Base-by-base conservation (phyloP, 306 rosid genomes). In the Prinsepia uniflora region DNA sequence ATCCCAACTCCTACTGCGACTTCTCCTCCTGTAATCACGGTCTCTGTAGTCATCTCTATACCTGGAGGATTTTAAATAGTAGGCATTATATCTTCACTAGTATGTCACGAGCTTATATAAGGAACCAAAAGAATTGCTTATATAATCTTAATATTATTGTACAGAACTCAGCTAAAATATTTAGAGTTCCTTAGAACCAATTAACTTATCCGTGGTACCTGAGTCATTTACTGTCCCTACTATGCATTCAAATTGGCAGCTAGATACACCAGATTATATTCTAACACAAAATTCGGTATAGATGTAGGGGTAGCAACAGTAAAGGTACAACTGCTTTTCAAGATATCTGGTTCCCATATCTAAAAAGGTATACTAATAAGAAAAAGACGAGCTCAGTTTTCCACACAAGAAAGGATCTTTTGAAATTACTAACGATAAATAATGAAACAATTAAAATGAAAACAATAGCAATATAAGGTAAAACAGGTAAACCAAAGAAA, bases 1-100 rank as follows among this genome's bases (percentile, higher is more conserved):
- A 39, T 89, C 98, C 68, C 69, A 70, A 74, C 96, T 89, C 79
- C 92, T 79, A 81, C 96, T 92, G 67, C 86, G 91, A 65, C 90
- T 87, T 82, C 90, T 84, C 81, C 72, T 89, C 81, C 76, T 83
- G 57, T 84, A 76, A 72, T 85, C 88, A 63, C 84, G 77, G 64
- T 82, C 92, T 76, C 70, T 83, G 76, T 81, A 70, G 56, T 89
- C 90, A 80, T 89, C 96, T 13, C 77, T 87, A 63, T 80, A 10
- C 78, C 96, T 89, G 78, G 66, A 4, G 50, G 41, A 49, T 42
- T 24, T 30, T 12, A 14, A 36, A 22, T 39, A 34, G 46, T 70
- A 34, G 20, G 42, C 40, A n/a, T 67, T 18, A 55, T 18, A 63
- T 17, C 43, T 47, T 49, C 62, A 42, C 24, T 68, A 14, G 65